A percentile compares a stretch with the other conserved stretches of the same genome.
These are phyloP conservation scores for Acacia acuminata DNA, from an alignment of 306 rosid genomes.

Conservation along the genomic window DNA sequence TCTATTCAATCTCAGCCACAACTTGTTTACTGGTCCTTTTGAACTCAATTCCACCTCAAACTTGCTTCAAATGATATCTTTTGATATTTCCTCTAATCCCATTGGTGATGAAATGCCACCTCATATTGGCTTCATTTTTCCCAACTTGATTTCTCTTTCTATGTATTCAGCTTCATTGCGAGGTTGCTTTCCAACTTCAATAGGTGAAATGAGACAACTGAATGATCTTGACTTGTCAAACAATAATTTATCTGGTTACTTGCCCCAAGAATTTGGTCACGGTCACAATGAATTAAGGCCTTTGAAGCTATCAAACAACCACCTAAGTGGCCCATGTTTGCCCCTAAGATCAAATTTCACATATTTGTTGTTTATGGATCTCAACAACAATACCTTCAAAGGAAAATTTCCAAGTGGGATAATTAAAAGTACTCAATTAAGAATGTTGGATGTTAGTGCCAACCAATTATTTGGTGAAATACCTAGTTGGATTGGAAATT, in stretches of 20 bases:
- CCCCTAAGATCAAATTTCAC: neutral
- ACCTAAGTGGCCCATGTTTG: neutral
- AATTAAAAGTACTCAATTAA: neutral
- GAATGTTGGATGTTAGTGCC: constrained; percentile 22
- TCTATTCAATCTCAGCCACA: neutral
- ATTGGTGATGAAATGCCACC: constrained; percentile 8
- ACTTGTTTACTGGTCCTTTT: constrained; percentile 5
- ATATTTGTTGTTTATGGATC: neutral
- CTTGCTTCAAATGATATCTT: neutral
- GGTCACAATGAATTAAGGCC: neutral
- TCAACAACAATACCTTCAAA: neutral
- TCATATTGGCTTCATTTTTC: neutral
- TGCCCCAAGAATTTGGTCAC: constrained; percentile 1
- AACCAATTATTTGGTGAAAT: constrained; percentile 9
- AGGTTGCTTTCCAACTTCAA: constrained; percentile 16
- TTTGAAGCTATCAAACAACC: constrained; percentile 23
- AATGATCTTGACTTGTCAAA: constrained; percentile 17
- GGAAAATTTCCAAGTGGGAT: neutral
- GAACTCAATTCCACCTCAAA: neutral
- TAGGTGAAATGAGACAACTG: neutral
- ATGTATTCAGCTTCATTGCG: constrained; percentile 4
- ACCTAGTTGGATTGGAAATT: neutral
- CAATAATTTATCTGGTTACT: constrained; percentile 5
- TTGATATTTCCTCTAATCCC: constrained; percentile 23
- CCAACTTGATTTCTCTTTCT: neutral